Evolutionary conservation across 441 rosid species (phyloP), one percentile per base, ranked within the genome.

Genomic region (Capsella rubella): DNA sequence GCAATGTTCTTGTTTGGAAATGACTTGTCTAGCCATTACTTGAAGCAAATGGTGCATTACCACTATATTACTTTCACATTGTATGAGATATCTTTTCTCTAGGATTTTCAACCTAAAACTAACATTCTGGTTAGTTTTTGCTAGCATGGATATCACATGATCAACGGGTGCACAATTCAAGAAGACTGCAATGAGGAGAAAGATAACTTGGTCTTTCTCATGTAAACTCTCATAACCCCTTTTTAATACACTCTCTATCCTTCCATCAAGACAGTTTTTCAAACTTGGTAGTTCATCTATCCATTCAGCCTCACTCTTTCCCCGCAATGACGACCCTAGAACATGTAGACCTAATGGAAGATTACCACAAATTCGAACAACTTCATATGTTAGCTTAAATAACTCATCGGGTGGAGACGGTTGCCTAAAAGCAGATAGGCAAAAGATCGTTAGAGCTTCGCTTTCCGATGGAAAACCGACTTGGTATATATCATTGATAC

Each of bases 41-140:
- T 56, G 71, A 4, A 83, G 72, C 60, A 82, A 69, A 46, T 43
- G 54, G 43, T 82, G 85, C 79, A 82, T 76, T 29, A 29, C 11
- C 64, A 25, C 14, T 8, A 2, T 46, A 15, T 6, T 18, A 7
- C 0, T 21, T 18, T 59, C 10, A 7, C 31, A 3, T 12, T 21
- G 18, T 45, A 57, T 18, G 47, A 68, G 62, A 54, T 21, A 40
- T 53, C 15, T 68, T 1, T 54, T 18, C 2, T 13, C 29, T 42
- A 68, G 40, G 10, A 5, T 39, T 9, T 68, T 42, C 4, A 68
- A 39, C 2, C 61, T 51, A 9, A 6, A 14, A 3, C 45, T 8
- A 5, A 12, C 39, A 8, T 51, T 8, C 34, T 27, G 12, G 57
- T 29, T 28, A 14, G 12, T 29, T 14, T 54, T 54, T 14, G 37